Conservation (phyloP, 495 filamentous ascomycete species). For the Bathelium albidoporum region DNA sequence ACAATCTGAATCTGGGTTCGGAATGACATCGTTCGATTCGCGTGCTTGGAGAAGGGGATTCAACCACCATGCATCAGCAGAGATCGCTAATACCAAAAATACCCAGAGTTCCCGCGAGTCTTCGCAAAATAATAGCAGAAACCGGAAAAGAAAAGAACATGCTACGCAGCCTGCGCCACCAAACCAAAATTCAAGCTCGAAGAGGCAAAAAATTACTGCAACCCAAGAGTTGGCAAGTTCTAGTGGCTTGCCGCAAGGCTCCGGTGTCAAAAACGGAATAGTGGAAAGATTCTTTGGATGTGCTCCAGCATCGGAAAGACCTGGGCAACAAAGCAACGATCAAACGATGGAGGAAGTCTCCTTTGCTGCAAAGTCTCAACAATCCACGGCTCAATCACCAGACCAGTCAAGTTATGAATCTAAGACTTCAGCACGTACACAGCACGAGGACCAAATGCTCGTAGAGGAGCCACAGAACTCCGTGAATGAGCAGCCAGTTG, state of each 20-base stretch:
- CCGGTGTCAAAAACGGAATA: too few species aligned
- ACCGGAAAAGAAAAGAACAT: background rate
- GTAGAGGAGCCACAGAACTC: background rate
- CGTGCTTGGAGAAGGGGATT: background rate
- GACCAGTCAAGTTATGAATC: background rate
- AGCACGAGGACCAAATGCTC: background rate
- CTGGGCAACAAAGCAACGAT: background rate
- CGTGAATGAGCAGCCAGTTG: background rate
- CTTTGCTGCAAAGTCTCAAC: background rate
- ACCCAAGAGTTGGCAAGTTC: too few species aligned
- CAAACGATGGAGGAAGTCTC: background rate
- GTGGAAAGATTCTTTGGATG: background rate
- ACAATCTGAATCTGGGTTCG: background rate
- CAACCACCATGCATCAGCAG: background rate
- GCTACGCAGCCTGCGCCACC: background rate
- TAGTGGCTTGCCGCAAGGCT: too few species aligned
- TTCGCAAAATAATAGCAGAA: background rate
- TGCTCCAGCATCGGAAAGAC: background rate
- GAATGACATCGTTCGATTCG: background rate
- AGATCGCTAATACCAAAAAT: background rate
- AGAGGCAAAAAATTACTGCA: too few species aligned
- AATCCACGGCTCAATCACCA: background rate
- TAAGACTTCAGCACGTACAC: background rate
- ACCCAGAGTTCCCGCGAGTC: background rate
- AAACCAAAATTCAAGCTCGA: too few species aligned